Base-by-base conservation (phyloP, 1,284 basidiomycete species). In the Coniophora puteana region DNA sequence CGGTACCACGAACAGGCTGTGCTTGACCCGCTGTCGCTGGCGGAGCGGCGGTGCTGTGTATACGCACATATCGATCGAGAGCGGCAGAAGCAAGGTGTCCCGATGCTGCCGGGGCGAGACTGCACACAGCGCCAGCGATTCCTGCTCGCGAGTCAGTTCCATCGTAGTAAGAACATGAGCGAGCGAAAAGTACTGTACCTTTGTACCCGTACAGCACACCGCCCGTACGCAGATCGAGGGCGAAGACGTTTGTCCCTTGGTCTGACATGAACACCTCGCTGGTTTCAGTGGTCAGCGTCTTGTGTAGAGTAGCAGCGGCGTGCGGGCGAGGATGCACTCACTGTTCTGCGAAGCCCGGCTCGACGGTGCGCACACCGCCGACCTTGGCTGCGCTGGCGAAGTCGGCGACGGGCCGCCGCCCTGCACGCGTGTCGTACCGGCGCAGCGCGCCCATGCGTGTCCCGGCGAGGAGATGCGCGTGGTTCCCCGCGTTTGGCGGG, bases 261-360 rank as follows among this genome's bases (percentile, higher is more conserved):
- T 94, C 92, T 5, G 84, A 72, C 34, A 87, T 71, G 55, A 91
- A 92, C 1, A 80, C 61, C 59, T 93, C 84, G 54, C 90, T 93
- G 40, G 16, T 40, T 46, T 44, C n/a, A 47, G 35, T 27, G 24
- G 18, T 39, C 7, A 32, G 12, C 30, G 18, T 28, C 2, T 16
- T 8, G n/a, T n/a, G n/a, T 32, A 39, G 21, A 13, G 38, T 16
- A 17, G 13, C 31, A 25, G 11, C 17, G 28, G 21, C 20, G 7
- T 16, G 12, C 25, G 20, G 14, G 20, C 8, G 10, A 4, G 8
- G 40, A 22, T 16, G n/a, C 41, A 69, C 87, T 46, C 54, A 92
- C 90, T 92, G 68, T 36, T 89, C 85, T 26, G 67, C 62, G 2
- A 68, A 53, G 6, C 89, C 87, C 22, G 71, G 71, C 51, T 81